Base-by-base conservation (phyloP, 805 yeast species). In the Tetrapisispora arboricola region DNA sequence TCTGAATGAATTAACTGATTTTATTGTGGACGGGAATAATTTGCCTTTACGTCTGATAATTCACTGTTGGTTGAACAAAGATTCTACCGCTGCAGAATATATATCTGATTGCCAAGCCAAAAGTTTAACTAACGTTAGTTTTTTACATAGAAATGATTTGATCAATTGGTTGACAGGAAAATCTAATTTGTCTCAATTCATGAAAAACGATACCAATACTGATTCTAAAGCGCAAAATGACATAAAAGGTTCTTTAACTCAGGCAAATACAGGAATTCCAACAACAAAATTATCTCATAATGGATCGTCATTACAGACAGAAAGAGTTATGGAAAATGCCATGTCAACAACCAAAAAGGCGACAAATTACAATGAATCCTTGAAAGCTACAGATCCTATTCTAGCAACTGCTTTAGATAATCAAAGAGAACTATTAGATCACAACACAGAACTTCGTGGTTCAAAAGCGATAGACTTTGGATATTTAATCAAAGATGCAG, bases 121-220 rank as follows among this genome's bases (percentile, higher is more conserved):
- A 30, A 71, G 74, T 3, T 70, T 90, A 26, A 69, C 76, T 2
- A 84, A 84, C 47, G 73, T 90, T 56, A 78, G 84, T 43, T 88
- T 90, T 55, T 63, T 84, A 57, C 94, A 86, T 52, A 78, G 94
- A 62, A 79, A 86, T 8, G 95, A 90, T 56, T 70, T 90, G 45
- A 70, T 81, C 41, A 73, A 84, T 24, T 88, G 92, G 87, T 70
- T 90, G 39, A 73, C 72, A 44, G 95, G 95, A 3, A 69, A 75
- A 17, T 67, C 78, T 3, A 76, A 71, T 29, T 67, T 71, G 19
- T 77, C 84, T 47, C 73, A 76, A 40, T 79, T 72, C 55, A 62
- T 80, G 26, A 61, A 15, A 25, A 20, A 17, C 12, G 22, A n/a
- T 35, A 6, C 11, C 6, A 25, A 5, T 22, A 13, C 15, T 6